These are phyloP conservation scores for Lagenidium giganteum DNA, from an alignment of 352 stramenopile species.

Conservation along the genomic window DNA sequence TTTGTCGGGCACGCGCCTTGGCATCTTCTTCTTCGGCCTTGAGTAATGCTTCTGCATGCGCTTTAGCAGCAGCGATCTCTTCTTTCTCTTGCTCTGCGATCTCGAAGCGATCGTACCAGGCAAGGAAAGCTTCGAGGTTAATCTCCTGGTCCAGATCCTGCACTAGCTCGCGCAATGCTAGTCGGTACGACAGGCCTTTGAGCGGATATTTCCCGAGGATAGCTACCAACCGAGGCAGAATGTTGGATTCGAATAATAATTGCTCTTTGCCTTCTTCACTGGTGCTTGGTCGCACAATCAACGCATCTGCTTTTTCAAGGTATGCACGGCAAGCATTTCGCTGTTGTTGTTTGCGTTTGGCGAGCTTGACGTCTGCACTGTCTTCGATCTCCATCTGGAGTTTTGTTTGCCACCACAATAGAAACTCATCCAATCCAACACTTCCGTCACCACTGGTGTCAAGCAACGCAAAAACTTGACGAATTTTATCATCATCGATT, in stretches of 20 bases:
- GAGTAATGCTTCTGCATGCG: conserved; percentile 33
- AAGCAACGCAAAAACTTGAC: conserved; percentile 47
- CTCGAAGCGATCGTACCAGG: conserved; percentile 53
- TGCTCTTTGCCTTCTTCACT: background rate
- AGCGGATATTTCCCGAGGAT: conserved; percentile 50
- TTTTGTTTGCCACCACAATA: conserved; percentile 73
- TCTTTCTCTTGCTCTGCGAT: conserved; percentile 35
- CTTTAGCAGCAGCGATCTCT: conserved; percentile 35
- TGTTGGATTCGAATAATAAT: conserved; percentile 40
- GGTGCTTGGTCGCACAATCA: conserved; percentile 9
- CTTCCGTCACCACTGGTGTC: conserved; percentile 60
- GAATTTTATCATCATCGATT: conserved; percentile 35
- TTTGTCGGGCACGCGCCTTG: conserved; percentile 35
- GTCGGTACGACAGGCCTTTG: conserved; percentile 40
- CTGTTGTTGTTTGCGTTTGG: conserved; percentile 15
- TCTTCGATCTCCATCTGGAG: conserved; percentile 50
- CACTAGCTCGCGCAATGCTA: conserved; percentile 42
- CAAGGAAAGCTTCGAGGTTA: conserved; percentile 36
- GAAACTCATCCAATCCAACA: conserved; percentile 69
- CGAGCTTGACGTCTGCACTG: conserved; percentile 21
- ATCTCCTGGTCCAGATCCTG: conserved; percentile 33
- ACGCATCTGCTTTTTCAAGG: conserved; percentile 31
- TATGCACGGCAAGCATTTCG: conserved; percentile 29
- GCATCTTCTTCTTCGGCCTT: conserved; percentile 33
- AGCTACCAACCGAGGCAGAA: conserved; percentile 42